A percentile compares a stretch with the other conserved stretches of the same genome.
These are phyloP conservation scores for Huntiella moniliformis DNA, from an alignment of 2,329 filamentous ascomycete genomes.

Conservation along the genomic window DNA sequence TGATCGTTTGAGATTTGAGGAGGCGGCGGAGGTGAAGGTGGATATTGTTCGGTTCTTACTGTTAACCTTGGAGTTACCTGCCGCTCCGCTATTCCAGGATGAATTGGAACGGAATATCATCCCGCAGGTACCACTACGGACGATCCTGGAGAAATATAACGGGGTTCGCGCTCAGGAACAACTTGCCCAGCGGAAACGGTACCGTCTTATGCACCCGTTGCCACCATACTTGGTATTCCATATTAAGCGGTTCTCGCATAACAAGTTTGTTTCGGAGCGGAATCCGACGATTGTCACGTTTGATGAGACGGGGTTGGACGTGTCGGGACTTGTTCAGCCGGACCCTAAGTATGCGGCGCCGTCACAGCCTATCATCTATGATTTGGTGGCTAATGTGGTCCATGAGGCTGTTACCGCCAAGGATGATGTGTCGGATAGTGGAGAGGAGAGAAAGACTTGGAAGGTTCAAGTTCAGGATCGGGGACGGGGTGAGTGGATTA, in stretches of 20 bases:
- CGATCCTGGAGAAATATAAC: constrained; percentile 82
- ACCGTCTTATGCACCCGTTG: constrained; percentile 74
- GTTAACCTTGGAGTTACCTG: constrained; percentile 78
- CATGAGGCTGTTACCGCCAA: constrained; percentile 62
- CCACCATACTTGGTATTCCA: constrained; percentile 86
- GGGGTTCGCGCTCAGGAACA: constrained; percentile 75
- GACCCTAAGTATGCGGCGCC: constrained; percentile 50
- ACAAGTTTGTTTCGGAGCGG: constrained; percentile 89
- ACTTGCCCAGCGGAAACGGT: constrained; percentile 70
- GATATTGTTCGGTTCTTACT: constrained; percentile 70
- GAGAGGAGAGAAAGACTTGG: constrained; percentile 78
- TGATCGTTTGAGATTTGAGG: constrained; percentile 82
- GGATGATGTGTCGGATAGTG: constrained; percentile 77
- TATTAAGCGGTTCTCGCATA: constrained; percentile 89
- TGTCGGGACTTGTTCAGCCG: constrained; percentile 80
- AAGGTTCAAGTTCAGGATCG: constrained; percentile 77
- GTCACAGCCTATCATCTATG: constrained; percentile 71
- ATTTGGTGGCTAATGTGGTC: constrained; percentile 86
- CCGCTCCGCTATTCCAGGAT: constrained; percentile 89
- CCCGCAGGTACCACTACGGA: constrained; percentile 68
- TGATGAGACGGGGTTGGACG: constrained; percentile 63
- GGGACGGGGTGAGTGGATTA: constrained; percentile 70
- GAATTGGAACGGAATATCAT: constrained; percentile 92
- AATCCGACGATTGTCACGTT: constrained; percentile 98
- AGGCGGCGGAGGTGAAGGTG: constrained; percentile 63